Base-by-base conservation (phyloP, 2,329 filamentous ascomycete genomes). In the Orbilia javanica region DNA sequence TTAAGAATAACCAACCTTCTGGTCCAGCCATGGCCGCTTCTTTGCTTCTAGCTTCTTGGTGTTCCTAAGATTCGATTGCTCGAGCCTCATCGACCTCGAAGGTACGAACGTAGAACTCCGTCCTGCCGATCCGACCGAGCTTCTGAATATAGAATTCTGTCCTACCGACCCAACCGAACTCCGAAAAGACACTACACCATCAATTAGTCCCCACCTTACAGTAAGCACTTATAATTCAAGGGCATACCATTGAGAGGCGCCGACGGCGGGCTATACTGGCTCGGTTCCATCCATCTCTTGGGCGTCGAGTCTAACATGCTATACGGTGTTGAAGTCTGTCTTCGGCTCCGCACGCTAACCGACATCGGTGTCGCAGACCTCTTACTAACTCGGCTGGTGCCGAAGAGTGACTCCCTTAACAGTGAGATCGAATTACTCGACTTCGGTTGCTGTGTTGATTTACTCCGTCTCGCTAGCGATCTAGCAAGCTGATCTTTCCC, bases 351-450 rank as follows among this genome's bases (percentile, higher is more conserved):
- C 27, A 64, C 53, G 20, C 74, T 64, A 31, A 72, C 27, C 52
- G 74, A 78, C 50, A 64, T 63, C 29, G 74, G 74, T 18, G 74
- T 78, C 25, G 67, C 25, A 15, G 74, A 72, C 34, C 74, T 68
- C 46, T 78, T 78, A 25, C 3, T 55, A 20, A 78, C 29, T 8
- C 74, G 31, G 27, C 55, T 48, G 18, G 42, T 15, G 6, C 44
- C 36, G 8, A 27, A 27, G 1, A 44, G 7, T 36, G 73, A 69
- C 11, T 60, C 25, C 39, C 42, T 31, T 5, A 55, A 63, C 6
- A 36, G 18, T 0, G 60, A 44, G 20, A 64, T 39, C 15, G 66
- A 50, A 18, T 31, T 64, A 1, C 4, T 27, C 7, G 36, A 39
- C 36, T 65, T 64, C 4, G 52, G n/a, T 25, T 60, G 55, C 36